Evolutionary conservation across 768 basidiomycete species (phyloP).

Genomic region (Tephrocybe sp.): DNA sequence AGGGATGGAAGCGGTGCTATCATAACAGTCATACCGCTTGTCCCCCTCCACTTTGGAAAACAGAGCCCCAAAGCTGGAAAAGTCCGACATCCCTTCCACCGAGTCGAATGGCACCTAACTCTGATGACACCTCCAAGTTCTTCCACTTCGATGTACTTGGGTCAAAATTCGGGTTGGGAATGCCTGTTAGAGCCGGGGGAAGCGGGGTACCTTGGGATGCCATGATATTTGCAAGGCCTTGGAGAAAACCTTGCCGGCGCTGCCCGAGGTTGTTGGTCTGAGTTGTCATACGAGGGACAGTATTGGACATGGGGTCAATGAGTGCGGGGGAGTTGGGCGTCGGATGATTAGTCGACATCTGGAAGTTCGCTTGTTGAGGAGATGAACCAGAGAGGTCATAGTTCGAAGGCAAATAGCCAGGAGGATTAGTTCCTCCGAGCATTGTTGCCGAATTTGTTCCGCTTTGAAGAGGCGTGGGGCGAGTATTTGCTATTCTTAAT

Average conservation of each 20-base stretch:
- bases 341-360: constrained; percentile 43
- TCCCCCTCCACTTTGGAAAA: constrained; percentile 59
- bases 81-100: constrained; percentile 75
- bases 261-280: constrained; percentile 37
- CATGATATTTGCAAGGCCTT: constrained; percentile 60
- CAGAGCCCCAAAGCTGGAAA: constrained; percentile 68
- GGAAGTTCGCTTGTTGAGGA: constrained; percentile 40
- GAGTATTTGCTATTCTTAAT: constrained; percentile 55
- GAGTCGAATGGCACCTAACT: constrained; percentile 62
- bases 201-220: constrained; percentile 57
- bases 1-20: constrained; percentile 12
- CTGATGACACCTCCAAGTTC: constrained; percentile 57
- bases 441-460: constrained; percentile 69
- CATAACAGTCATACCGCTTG: constrained; percentile 45
- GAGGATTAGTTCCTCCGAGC: constrained; percentile 57
- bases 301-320: constrained; percentile 44
- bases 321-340: constrained; percentile 38
- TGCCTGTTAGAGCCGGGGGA: constrained; percentile 70
- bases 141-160: constrained; percentile 62
- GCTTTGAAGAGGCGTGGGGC: constrained; percentile 33
- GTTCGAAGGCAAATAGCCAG: constrained; percentile 39
- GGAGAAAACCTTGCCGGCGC: constrained; percentile 59
- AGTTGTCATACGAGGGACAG: constrained; percentile 35
- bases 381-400: constrained; percentile 40
- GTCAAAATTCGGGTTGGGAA: constrained; percentile 59